phyloP scores from a whole-genome alignment of 2,329 filamentous ascomycete species.

The Dothiorella sarmentorum region DNA sequence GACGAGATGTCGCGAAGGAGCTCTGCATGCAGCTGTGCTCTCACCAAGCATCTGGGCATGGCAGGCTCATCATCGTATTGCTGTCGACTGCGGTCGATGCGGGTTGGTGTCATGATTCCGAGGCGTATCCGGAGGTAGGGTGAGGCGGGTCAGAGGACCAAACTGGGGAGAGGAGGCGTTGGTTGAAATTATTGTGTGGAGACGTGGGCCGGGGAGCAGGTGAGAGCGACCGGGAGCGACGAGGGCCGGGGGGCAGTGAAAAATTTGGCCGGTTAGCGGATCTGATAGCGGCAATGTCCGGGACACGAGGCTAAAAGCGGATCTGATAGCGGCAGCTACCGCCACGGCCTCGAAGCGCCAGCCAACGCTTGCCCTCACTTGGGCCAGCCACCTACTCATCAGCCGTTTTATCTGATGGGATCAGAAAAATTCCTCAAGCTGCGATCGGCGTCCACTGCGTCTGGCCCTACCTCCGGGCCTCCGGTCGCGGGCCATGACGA shows the following conservation, averaged over 20 bases:
- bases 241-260: neutral
- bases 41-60: too few species aligned
- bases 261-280: neutral
- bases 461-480: neutral
- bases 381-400: neutral
- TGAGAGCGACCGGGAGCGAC: neutral
- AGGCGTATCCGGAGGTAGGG: neutral
- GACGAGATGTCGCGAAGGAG: too few species aligned
- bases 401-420: neutral
- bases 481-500: slow-evolving; percentile 1
- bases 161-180: too few species aligned
- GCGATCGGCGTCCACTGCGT: neutral
- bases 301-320: slow-evolving; percentile 11
- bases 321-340: slow-evolving; percentile 15
- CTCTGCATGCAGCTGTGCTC: too few species aligned
- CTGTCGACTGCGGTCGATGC: neutral
- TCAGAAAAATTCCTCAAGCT: neutral
- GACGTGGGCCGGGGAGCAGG: neutral
- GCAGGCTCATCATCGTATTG: too few species aligned
- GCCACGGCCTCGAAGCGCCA: neutral
- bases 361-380: neutral
- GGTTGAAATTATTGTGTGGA: neutral
- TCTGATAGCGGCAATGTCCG: slow-evolving; percentile 16
- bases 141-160: neutral
- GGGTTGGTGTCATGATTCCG: neutral